phyloP scores from a whole-genome alignment of 2,329 filamentous ascomycete species.

The Colletotrichum aenigma region DNA sequence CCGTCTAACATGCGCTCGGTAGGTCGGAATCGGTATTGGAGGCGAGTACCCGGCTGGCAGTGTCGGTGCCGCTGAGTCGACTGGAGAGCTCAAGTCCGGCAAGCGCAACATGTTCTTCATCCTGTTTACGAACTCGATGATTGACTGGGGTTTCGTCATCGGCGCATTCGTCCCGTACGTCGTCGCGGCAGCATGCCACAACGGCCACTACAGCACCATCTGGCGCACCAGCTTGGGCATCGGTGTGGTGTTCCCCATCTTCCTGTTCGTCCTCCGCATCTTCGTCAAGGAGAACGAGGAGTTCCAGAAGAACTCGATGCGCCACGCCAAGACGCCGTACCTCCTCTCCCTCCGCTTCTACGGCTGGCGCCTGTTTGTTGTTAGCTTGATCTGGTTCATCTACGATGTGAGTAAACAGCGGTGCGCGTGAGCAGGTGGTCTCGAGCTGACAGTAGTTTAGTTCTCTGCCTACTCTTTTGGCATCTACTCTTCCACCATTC shows the following conservation, averaged over 20 bases:
- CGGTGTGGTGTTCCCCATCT: slow-evolving; percentile 76
- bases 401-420: slow-evolving; percentile 76
- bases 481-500: slow-evolving; percentile 81
- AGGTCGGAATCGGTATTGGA: slow-evolving; percentile 23
- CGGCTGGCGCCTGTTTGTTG: slow-evolving; percentile 71
- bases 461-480: slow-evolving; percentile 86
- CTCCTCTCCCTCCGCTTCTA: slow-evolving; percentile 67
- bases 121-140: slow-evolving; percentile 87
- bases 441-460: slow-evolving; percentile 25
- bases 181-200: slow-evolving; percentile 59
- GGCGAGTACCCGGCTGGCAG: slow-evolving; percentile 82
- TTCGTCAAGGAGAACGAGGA: slow-evolving; percentile 81
- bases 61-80: slow-evolving; percentile 84
- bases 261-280: slow-evolving; percentile 73
- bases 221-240: slow-evolving; percentile 85
- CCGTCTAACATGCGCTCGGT: neutral
- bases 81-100: slow-evolving; percentile 79
- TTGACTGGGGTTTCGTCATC: slow-evolving; percentile 82
- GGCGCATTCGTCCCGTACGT: slow-evolving; percentile 53
- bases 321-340: slow-evolving; percentile 61
- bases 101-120: slow-evolving; percentile 92
- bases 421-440: no score
- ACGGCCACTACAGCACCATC: slow-evolving; percentile 71
- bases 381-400: slow-evolving; percentile 83
- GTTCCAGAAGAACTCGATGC: slow-evolving; percentile 74